Evolutionary conservation across 1,139 yeast species (phyloP), one percentile per base, ranked within the genome.

Genomic region (Candida smagusa): DNA sequence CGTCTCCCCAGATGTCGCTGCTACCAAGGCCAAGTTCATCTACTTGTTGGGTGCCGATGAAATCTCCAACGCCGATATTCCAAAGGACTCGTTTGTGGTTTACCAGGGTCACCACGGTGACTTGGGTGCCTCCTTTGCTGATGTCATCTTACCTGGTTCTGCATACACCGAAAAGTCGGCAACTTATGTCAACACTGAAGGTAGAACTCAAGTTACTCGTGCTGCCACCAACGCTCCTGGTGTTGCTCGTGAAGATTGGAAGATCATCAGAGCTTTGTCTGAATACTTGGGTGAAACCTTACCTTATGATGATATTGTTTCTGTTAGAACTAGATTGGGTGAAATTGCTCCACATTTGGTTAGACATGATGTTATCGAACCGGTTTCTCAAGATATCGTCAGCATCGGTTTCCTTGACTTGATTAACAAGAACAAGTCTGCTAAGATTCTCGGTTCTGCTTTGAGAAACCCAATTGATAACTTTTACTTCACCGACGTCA

Each of bases 91-190:
- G 8, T 87, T 87, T 59, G 96, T 87, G 28, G 82, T 87, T 39
- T 87, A 87, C 67, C 90, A 87, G 67, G 96, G 96, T 40, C 96
- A 87, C 63, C 95, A 87, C 63, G 96, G 96, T 68, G 96, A 87
- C 52, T 62, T 77, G 28, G 96, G 96, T 52, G 96, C 96, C 24
- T 83, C 92, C 12, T 77, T 79, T 52, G 96, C 96, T 34, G 95
- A 87, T 59, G 95, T 87, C 31, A 77, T 87, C 43, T 75, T 87
- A 50, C 96, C 96, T 40, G 92, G 92, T 38, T 75, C 92, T 28
- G 95, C 96, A 31, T 87, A 84, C 74, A 87, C 96, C 31, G 96
- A 87, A 62, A 87, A 87, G 68, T 68, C 83, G 25, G 92, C 85
- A 44, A 87, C 95, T n/a, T 87, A 79, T 61, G 90, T 87, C 45